Evolutionary conservation across 495 filamentous ascomycete genomes (phyloP).

Genomic region (Trichoderma virens): DNA sequence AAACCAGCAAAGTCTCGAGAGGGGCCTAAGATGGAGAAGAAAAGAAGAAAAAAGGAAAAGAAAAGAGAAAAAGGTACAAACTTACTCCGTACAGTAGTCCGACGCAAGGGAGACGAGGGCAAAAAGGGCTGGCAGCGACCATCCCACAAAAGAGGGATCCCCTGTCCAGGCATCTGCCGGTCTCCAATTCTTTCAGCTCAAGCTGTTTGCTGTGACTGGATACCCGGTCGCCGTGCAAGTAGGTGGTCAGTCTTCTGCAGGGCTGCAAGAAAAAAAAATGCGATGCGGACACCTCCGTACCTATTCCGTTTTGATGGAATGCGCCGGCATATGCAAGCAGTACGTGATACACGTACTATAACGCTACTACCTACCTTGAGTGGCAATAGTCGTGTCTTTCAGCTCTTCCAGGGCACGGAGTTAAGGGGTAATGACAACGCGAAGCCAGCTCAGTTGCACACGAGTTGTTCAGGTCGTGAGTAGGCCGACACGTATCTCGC

Average conservation of each 20-base stretch:
- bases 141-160: background rate
- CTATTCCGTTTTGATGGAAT: background rate
- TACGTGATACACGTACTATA: background rate
- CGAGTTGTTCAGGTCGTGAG: background rate
- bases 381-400: background rate
- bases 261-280: background rate
- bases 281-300: background rate
- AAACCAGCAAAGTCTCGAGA: background rate
- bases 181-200: slow-evolving; percentile 1
- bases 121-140: background rate
- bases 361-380: background rate
- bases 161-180: background rate
- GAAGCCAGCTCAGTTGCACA: background rate
- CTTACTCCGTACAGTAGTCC: no score
- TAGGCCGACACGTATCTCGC: background rate
- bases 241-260: background rate
- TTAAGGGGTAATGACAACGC: background rate
- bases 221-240: background rate
- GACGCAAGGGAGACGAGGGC: background rate
- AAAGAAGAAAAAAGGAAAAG: background rate
- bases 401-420: background rate
- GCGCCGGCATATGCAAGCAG: background rate
- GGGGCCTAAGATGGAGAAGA: background rate
- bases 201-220: background rate
- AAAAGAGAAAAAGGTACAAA: background rate